phyloP scores from a whole-genome alignment of 2,329 filamentous ascomycete genomes.

The Paraphoma sp. region DNA sequence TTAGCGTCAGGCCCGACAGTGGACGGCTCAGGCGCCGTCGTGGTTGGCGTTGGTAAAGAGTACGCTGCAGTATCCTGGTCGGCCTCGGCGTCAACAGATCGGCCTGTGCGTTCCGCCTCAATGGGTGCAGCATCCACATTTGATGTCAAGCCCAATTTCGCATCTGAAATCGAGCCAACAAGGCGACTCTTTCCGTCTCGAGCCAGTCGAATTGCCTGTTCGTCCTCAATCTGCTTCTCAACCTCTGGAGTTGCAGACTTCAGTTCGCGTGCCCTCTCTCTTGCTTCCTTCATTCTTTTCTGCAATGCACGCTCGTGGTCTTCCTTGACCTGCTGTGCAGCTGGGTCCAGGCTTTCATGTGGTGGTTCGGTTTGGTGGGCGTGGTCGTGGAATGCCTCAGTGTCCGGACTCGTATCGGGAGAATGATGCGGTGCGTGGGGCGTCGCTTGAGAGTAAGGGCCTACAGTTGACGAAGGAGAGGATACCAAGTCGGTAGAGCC shows the following conservation, averaged over 20 bases:
- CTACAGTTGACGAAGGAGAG: slow-evolving; percentile 69
- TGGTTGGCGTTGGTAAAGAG: slow-evolving; percentile 46
- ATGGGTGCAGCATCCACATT: slow-evolving; percentile 27
- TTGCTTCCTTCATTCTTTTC: slow-evolving; percentile 56
- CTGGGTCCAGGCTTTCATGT: slow-evolving; percentile 42
- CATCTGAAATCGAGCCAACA: slow-evolving; percentile 22
- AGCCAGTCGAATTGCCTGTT: slow-evolving; percentile 53
- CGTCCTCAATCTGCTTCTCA: slow-evolving; percentile 63
- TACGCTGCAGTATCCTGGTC: slow-evolving; percentile 32
- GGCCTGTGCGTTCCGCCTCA: slow-evolving; percentile 11
- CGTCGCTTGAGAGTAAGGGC: slow-evolving; percentile 74
- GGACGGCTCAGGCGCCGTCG: slow-evolving; percentile 40
- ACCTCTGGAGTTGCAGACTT: slow-evolving; percentile 63
- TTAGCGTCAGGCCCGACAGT: slow-evolving; percentile 27
- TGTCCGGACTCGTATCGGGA: slow-evolving; percentile 76
- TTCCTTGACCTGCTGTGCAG: slow-evolving; percentile 56
- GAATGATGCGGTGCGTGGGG: slow-evolving; percentile 72
- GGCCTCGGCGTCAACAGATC: slow-evolving; percentile 14
- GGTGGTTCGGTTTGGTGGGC: slow-evolving; percentile 30
- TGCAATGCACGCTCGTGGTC: slow-evolving; percentile 61
- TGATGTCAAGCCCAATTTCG: slow-evolving; percentile 28
- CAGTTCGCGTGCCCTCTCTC: slow-evolving; percentile 50
- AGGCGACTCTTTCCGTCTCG: slow-evolving; percentile 41
- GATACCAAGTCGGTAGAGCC: slow-evolving; percentile 46
- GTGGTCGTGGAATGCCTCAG: slow-evolving; percentile 57